phyloP scores from a whole-genome alignment of 73 alveolate genomes.

The Paraurostyla sp. region DNA sequence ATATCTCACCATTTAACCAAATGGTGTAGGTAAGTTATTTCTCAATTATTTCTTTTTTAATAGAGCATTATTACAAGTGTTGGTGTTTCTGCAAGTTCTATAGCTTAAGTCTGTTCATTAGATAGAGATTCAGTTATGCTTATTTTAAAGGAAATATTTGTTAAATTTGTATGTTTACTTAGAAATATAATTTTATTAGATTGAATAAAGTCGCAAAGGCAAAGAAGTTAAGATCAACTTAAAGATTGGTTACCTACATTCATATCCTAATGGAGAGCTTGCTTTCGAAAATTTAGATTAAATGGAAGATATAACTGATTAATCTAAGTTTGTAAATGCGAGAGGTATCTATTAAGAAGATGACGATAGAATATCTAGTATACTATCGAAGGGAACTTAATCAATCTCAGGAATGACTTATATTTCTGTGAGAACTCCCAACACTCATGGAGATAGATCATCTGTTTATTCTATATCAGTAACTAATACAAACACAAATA shows the following conservation, averaged over 20 bases:
- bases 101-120: slow-evolving; percentile 19
- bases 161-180: slow-evolving; percentile 4
- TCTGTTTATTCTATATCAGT: neutral
- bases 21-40: slow-evolving; percentile 3
- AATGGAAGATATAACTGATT: neutral
- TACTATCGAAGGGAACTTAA: neutral
- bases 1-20: slow-evolving; percentile 41
- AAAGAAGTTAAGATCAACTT: slow-evolving; percentile 21
- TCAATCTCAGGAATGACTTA: slow-evolving; percentile 23
- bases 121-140: slow-evolving; percentile 54
- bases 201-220: slow-evolving; percentile 9
- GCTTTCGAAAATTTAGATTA: slow-evolving; percentile 9
- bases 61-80: slow-evolving; percentile 4
- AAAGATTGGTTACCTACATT: slow-evolving; percentile 45
- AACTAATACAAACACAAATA: neutral
- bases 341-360: neutral
- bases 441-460: slow-evolving; percentile 25
- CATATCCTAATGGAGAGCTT: slow-evolving; percentile 51
- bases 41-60: neutral
- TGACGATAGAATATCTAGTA: neutral
- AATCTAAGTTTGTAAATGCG: neutral
- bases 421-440: slow-evolving; percentile 33
- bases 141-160: slow-evolving; percentile 33
- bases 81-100: slow-evolving; percentile 49
- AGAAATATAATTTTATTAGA: neutral